A percentile compares a stretch with the other conserved stretches of the same genome.
Conservation (phyloP, 2,329 filamentous ascomycete species). For the Epichloe brachyelytri region DNA sequence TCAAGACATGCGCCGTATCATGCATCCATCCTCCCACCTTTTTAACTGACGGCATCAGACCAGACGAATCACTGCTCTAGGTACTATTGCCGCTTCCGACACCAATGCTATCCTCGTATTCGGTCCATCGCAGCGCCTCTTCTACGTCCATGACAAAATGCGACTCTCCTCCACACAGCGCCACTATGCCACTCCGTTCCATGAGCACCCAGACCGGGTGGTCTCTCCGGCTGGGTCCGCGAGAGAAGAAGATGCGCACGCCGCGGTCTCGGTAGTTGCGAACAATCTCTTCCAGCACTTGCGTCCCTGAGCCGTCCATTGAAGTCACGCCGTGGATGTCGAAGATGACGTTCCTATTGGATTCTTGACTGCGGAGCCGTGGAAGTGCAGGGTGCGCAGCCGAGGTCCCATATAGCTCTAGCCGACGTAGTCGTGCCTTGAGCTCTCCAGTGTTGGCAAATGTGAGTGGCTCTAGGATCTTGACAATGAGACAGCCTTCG, state of each 20-base stretch:
- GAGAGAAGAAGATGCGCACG: constrained; percentile 63
- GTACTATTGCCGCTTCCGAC: constrained; percentile 10
- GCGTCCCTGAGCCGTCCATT: constrained; percentile 83
- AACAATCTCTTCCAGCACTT: constrained; percentile 86
- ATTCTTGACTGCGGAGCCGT: constrained; percentile 59
- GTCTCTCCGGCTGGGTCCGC: constrained; percentile 33
- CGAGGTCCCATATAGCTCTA: constrained; percentile 84
- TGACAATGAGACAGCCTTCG: constrained; percentile 87
- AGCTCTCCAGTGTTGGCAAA: constrained; percentile 95
- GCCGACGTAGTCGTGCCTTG: constrained; percentile 65
- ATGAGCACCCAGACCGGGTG: constrained; percentile 59
- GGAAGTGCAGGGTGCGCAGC: constrained; percentile 79
- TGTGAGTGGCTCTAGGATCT: constrained; percentile 91
- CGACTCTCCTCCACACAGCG: constrained; percentile 60
- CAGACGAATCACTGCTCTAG: not conserved
- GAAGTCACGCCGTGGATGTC: constrained; percentile 96
- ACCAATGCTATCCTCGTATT: constrained; percentile 46
- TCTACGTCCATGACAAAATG: constrained; percentile 77
- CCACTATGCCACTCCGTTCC: constrained; percentile 70
- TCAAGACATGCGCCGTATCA: not conserved
- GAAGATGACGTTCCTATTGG: constrained; percentile 88
- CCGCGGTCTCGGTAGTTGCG: constrained; percentile 62
- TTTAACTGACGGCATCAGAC: not conserved
- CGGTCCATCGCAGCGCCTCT: constrained; percentile 70
- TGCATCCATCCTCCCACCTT: not conserved